Percentiles rank a stretch among this genome's conserved stretches.
Evolutionary conservation across 164 flowering plant species (phyloP).

Genomic region (Chimonanthus praecox): DNA sequence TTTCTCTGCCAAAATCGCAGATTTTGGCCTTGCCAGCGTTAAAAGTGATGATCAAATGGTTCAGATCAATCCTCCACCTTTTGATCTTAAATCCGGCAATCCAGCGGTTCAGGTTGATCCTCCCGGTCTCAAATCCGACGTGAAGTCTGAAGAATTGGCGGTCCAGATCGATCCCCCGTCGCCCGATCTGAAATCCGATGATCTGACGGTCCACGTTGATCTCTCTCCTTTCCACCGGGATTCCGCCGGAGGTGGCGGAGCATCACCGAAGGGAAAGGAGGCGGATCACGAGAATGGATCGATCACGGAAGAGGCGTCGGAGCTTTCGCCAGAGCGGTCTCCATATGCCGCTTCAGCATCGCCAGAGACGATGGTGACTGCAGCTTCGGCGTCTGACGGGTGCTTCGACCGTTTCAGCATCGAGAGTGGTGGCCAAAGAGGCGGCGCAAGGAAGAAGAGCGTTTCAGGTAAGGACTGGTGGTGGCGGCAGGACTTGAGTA

Average conservation of each 20-base stretch:
- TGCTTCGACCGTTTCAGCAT: constrained; percentile 55
- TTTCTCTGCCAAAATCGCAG: constrained; percentile 76
- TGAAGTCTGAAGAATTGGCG: too few species aligned
- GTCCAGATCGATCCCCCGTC: too few species aligned
- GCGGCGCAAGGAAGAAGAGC: constrained; percentile 33
- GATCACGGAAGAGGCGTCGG: constrained; percentile 10
- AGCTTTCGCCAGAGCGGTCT: constrained; percentile 9
- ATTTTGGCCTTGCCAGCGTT: constrained; percentile 72
- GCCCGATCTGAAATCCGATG: too few species aligned
- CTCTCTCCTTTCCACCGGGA: background rate
- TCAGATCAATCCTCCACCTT: background rate
- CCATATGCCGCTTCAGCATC: constrained; percentile 21
- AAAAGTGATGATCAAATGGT: constrained; percentile 32
- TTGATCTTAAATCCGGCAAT: too few species aligned
- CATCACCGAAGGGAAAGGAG: constrained; percentile 70
- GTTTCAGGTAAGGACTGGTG: constrained; percentile 68
- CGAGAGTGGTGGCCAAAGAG: constrained; percentile 44
- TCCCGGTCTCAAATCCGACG: too few species aligned
- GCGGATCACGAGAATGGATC: constrained; percentile 58
- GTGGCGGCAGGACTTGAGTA: constrained; percentile 62
- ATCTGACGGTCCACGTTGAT: too few species aligned
- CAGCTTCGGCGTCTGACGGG: constrained; percentile 48
- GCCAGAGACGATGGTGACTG: constrained; percentile 32
- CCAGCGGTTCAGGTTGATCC: too few species aligned
- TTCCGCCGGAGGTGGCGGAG: constrained; percentile 44